Evolutionary conservation across 139 green algal species (phyloP).

Genomic region (Coccomyxa sp.): DNA sequence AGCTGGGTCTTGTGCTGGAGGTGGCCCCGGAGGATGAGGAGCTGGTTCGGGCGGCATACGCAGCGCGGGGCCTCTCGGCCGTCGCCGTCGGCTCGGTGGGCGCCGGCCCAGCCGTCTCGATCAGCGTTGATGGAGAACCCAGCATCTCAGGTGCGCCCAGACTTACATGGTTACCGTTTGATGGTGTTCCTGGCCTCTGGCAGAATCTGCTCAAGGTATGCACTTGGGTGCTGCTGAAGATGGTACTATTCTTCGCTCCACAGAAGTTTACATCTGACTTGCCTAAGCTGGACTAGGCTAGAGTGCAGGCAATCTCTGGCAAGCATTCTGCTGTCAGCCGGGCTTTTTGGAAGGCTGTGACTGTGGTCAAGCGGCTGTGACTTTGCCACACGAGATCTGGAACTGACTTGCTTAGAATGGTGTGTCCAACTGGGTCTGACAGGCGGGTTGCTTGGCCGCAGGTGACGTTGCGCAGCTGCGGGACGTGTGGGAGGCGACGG

Average conservation of each 20-base stretch:
- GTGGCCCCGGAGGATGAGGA: slow-evolving; percentile 54
- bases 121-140: slow-evolving; percentile 58
- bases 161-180: not conserved
- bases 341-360: too few relatives aligned
- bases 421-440: too few relatives aligned
- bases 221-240: too few relatives aligned
- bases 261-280: too few relatives aligned
- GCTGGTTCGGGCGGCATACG: slow-evolving; percentile 62
- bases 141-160: slow-evolving; percentile 27
- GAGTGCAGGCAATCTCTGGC: not conserved
- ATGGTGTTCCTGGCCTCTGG: not conserved
- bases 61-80: slow-evolving; percentile 56
- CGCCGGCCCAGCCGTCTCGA: slow-evolving; percentile 15
- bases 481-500: slow-evolving; percentile 91
- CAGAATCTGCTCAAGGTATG: too few relatives aligned
- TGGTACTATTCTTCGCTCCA: too few relatives aligned
- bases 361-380: too few relatives aligned
- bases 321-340: not conserved
- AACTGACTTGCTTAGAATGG: too few relatives aligned
- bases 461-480: slow-evolving; percentile 44
- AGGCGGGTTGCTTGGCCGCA: not conserved
- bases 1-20: slow-evolving; percentile 94
- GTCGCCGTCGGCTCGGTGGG: slow-evolving; percentile 57
- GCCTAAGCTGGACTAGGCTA: too few relatives aligned
- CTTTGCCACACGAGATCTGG: too few relatives aligned